Evolutionary conservation across 495 filamentous ascomycete species (phyloP), one percentile per base, ranked within the genome.

Genomic region (Chaetomium tenue): DNA sequence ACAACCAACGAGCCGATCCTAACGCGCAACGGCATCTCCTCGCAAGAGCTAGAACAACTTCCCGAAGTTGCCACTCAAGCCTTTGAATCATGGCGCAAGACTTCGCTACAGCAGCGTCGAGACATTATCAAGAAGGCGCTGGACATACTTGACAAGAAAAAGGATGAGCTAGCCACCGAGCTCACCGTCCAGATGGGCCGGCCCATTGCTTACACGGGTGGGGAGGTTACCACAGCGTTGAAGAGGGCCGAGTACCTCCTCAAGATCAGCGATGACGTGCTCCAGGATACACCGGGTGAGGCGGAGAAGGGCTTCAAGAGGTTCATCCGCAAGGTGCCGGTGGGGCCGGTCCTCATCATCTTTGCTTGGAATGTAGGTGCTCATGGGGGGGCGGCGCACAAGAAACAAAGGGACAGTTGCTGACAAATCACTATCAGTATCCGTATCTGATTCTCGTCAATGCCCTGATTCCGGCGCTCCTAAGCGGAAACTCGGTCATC

Each of bases 121-220:
- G 81, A 82, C 52, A 91, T 95, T 62, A 86, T 96, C 66, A 83
- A 81, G 65, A 89, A 87, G 67, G 91, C 92, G 1, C 74, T 97
- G 16, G 76, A 84, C 51, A 73, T 91, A 11, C 79, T 97, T 33
- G 76, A 76, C 5, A 79, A 86, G 47, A 87, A 84, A 68, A 81
- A 91, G 69, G 89, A 96, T 88, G 88, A 86, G 26, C 77, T 97
- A n/a, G 91, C 87, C 5, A 82, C 80, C 62, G 92, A 96, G 72
- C 75, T 97, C 44, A 96, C 91, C 0, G 88, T 93, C 77, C 91
- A 97, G 78, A 97, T 97, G 93, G 93, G 93, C 58, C 83, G 93
- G 18, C 93, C 93, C 20, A 94, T 96, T 60, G 85, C 88, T 15
- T 97, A 94, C 71, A 89, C 90, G 0, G 83, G 82, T 20, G 90